Conservation (phyloP, 495 filamentous ascomycete genomes). For the Aspergillus bertholletiae region DNA sequence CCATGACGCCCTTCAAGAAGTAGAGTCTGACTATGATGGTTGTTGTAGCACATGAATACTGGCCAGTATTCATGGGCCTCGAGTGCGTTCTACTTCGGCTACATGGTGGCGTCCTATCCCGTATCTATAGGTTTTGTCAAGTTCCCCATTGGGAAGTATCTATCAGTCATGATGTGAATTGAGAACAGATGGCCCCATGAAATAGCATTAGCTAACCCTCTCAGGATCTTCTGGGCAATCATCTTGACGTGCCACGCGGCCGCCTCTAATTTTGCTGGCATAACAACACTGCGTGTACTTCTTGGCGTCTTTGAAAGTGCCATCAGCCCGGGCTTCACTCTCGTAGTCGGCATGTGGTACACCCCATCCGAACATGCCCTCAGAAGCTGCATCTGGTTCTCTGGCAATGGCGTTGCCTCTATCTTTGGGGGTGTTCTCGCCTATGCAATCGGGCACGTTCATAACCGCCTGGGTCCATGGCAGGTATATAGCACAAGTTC, state of each 20-base stretch:
- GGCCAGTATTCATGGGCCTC: slow-evolving; percentile 12
- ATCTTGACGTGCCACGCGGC: slow-evolving; percentile 49
- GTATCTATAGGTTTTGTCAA: slow-evolving; percentile 12
- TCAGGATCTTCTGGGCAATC: slow-evolving; percentile 39
- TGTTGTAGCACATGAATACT: slow-evolving; percentile 1
- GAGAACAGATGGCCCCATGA: not conserved
- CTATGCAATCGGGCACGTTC: slow-evolving; percentile 50
- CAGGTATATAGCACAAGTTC: not conserved
- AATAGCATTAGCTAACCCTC: not conserved
- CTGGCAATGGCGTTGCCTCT: slow-evolving; percentile 25
- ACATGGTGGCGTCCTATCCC: slow-evolving; percentile 10
- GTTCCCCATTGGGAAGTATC: slow-evolving; percentile 14
- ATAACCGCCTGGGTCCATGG: slow-evolving; percentile 21
- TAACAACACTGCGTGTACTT: slow-evolving; percentile 45
- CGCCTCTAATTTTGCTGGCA: slow-evolving; percentile 43
- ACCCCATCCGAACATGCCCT: slow-evolving; percentile 15
- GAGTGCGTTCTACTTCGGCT: slow-evolving; percentile 14
- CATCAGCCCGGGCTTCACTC: slow-evolving; percentile 13
- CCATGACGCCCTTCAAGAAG: not conserved
- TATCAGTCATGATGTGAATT: slow-evolving; percentile 3
- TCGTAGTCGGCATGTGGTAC: slow-evolving; percentile 13
- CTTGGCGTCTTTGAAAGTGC: slow-evolving; percentile 13
- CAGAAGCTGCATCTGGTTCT: slow-evolving; percentile 23
- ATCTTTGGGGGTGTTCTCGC: slow-evolving; percentile 50
- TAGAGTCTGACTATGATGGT: not conserved